Percentiles rank a stretch among this genome's conserved stretches.
Conservation (phyloP, 208 protist genomes). For the Blastocrithidia nonstop region DNA sequence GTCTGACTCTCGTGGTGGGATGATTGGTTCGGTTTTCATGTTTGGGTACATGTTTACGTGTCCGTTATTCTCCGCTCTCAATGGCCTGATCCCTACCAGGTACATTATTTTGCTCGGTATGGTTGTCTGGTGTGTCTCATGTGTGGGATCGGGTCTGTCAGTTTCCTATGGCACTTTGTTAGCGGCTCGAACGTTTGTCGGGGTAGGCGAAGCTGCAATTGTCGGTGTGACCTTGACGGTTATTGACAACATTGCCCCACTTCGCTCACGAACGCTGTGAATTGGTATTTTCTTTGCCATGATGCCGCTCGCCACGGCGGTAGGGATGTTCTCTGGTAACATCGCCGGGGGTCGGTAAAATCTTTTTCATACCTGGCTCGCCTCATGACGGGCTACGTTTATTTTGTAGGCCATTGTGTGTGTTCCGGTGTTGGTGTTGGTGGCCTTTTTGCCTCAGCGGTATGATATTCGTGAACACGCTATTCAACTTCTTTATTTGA, state of each 20-base stretch:
- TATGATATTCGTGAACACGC: too few species aligned
- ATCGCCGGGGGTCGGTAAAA: constrained; percentile 16
- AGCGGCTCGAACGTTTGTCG: constrained; percentile 32
- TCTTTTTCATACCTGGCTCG: constrained; percentile 1
- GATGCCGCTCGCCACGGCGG: constrained; percentile 67
- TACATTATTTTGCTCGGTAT: constrained; percentile 40
- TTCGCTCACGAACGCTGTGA: constrained; percentile 37
- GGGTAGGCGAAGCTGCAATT: constrained; percentile 73
- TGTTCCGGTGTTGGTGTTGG: constrained; percentile 17
- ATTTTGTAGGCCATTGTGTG: constrained; percentile 25
- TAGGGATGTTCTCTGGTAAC: constrained; percentile 56
- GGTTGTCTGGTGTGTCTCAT: constrained; percentile 31
- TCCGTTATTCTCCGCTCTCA: constrained; percentile 46
- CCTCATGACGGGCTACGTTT: constrained; percentile 40
- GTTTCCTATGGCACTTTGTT: constrained; percentile 34
- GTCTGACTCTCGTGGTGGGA: constrained; percentile 31
- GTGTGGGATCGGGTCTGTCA: constrained; percentile 23
- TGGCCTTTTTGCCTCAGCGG: constrained; percentile 29
- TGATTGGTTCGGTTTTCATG: constrained; percentile 65
- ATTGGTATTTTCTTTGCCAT: constrained; percentile 76
- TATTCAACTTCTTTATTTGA: too few species aligned
- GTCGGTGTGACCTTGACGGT: constrained; percentile 65
- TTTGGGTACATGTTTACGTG: constrained; percentile 57
- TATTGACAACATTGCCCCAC: constrained; percentile 68
- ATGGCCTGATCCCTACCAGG: constrained; percentile 12